Evolutionary conservation across 306 rosid species (phyloP).

Genomic region (Styphnolobium japonicum): DNA sequence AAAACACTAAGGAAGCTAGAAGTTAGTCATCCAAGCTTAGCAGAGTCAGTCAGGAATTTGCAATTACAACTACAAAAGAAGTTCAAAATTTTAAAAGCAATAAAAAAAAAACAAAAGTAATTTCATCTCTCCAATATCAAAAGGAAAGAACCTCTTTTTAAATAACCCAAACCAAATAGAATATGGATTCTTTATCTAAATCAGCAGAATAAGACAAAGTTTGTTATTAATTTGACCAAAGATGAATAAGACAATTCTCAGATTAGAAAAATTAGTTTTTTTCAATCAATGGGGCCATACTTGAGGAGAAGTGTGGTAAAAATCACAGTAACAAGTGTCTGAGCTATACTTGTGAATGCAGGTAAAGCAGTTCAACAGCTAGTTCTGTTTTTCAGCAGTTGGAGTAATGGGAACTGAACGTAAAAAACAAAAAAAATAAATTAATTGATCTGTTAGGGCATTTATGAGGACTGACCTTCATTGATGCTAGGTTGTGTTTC

Average conservation of each 20-base stretch:
- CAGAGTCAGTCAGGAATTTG: too few relatives aligned
- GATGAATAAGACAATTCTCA: background rate
- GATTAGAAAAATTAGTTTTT: background rate
- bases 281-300: background rate
- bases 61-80: too few relatives aligned
- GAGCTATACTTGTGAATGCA: background rate
- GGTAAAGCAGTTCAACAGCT: background rate
- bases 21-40: background rate
- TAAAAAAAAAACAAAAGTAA: background rate
- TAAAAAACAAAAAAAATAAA: background rate
- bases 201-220: background rate
- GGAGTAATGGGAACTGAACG: background rate
- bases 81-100: background rate
- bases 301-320: background rate
- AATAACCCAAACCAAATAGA: background rate
- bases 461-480: conserved; percentile 22
- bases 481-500: background rate
- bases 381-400: background rate
- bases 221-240: background rate
- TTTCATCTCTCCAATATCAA: background rate
- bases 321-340: too few relatives aligned
- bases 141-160: background rate
- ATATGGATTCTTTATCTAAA: background rate
- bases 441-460: background rate
- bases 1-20: background rate